Percentiles rank a stretch among this genome's conserved stretches.
Conservation (phyloP, 345 rosid genomes). For the Pistacia integerrima region DNA sequence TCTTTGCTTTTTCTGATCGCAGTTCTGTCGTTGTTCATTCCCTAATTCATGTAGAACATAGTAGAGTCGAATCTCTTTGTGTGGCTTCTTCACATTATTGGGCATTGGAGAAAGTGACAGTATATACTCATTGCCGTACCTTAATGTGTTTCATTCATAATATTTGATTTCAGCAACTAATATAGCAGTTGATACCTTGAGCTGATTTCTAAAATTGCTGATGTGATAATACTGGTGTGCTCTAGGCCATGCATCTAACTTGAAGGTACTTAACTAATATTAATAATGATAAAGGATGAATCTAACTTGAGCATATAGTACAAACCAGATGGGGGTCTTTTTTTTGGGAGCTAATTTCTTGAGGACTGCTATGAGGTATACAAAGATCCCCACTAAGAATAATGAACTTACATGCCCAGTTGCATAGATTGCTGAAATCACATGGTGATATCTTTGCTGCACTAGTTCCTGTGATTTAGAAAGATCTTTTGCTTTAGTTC, state of each 20-base stretch:
- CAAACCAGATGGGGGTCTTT: not conserved
- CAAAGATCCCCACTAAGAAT: too few species aligned
- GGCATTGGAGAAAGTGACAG: not conserved
- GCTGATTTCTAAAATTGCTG: not conserved
- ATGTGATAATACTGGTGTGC: not conserved
- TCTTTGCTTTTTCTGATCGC: not conserved
- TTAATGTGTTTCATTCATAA: not conserved
- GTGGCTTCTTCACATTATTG: slow-evolving; percentile 3
- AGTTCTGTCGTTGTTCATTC: not conserved
- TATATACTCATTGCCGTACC: not conserved
- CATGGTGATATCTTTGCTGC: not conserved
- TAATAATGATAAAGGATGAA: too few species aligned
- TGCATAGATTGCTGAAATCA: not conserved
- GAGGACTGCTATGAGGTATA: too few species aligned
- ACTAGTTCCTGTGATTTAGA: not conserved
- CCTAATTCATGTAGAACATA: not conserved
- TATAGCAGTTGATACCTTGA: not conserved
- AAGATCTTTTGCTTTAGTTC: not conserved
- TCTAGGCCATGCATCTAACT: not conserved
- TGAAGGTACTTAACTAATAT: not conserved
- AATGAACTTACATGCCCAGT: too few species aligned
- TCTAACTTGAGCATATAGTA: not conserved
- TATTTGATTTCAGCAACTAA: not conserved
- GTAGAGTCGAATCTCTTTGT: not conserved
- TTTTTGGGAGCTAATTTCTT: too few species aligned